These are phyloP conservation scores for Entomortierella chlamydospora DNA, from an alignment of 192 early-diverging fungal genomes.

Conservation along the genomic window DNA sequence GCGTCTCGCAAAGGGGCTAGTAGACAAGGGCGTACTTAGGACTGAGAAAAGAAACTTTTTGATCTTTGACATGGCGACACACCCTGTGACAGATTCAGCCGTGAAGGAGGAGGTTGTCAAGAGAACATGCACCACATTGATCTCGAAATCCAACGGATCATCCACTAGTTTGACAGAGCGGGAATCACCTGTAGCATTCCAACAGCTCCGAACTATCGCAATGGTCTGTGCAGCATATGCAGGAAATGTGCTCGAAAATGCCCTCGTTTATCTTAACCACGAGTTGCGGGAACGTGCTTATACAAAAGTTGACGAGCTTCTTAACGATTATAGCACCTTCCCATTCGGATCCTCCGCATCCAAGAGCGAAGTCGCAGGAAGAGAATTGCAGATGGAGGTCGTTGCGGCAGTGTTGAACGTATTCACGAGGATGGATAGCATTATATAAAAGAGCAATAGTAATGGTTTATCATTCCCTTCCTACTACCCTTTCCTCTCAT, in stretches of 20 bases:
- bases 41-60: conserved; percentile 97
- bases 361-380: conserved; percentile 65
- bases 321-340: conserved; percentile 87
- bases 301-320: conserved; percentile 86
- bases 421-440: conserved; percentile 89
- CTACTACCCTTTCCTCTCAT: background rate
- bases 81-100: conserved; percentile 89
- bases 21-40: conserved; percentile 97
- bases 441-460: conserved; percentile 58
- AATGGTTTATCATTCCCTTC: background rate
- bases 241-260: conserved; percentile 98
- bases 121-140: conserved; percentile 81
- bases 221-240: conserved; percentile 97
- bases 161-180: conserved; percentile 62
- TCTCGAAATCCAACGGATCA: conserved; percentile 73
- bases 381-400: conserved; percentile 74
- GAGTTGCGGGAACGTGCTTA: conserved; percentile 91
- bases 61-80: conserved; percentile 98
- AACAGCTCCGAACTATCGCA: conserved; percentile 80
- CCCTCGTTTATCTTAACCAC: conserved; percentile 84
- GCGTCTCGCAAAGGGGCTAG: conserved; percentile 94
- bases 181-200: conserved; percentile 64
- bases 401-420: conserved; percentile 86
- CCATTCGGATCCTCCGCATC: conserved; percentile 72
- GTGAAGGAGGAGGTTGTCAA: conserved; percentile 92